Evolutionary conservation across 305 asterid species (phyloP), one percentile per base, ranked within the genome.

Genomic region (Fraxinus xanthoxyloides): DNA sequence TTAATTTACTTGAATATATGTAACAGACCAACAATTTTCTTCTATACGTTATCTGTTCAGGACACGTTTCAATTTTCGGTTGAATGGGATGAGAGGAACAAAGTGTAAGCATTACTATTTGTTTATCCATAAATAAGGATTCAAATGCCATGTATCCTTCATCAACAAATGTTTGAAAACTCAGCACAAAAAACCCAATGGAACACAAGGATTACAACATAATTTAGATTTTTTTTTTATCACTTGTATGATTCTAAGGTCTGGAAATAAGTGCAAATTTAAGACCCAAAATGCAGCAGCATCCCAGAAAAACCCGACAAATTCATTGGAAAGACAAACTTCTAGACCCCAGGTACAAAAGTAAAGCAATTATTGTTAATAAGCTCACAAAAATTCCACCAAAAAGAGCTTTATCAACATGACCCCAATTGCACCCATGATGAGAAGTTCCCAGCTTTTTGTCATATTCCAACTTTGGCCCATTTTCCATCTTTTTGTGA

Each of bases 381-480:
- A 90, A 84, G 90, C 95, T 89, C 82, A 86, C 80, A 43, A 90
- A 36, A 54, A 87, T 84, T 79, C 92, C 92, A 40, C 88, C 80
- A 74, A 92, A 81, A 81, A 93, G 92, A 61, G 90, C 89, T 76
- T 75, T 88, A 84, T 91, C 97, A 63, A 90, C 82, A 28, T 72
- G 43, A 63, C 56, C 85, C 97, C 95, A 92, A 15, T 83, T 82
- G 13, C 43, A 77, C 40, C 35, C 72, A 76, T 3, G 63, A 61
- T 51, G 24, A 46, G 72, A 23, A 59, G 79, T 79, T 67, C 59
- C 85, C 77, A 35, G 89, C 79, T 84, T 88, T 78, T 82, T 84
- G 21, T 87, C 84, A 43, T 72, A 40, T 76, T 80, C 92, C 8
- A 24, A 46, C 79, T 48, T 21, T 36, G 70, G 36, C 28, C 79